phyloP scores from a whole-genome alignment of 1,139 yeast genomes.

The Hyphopichia wangnamkhiaoensis region DNA sequence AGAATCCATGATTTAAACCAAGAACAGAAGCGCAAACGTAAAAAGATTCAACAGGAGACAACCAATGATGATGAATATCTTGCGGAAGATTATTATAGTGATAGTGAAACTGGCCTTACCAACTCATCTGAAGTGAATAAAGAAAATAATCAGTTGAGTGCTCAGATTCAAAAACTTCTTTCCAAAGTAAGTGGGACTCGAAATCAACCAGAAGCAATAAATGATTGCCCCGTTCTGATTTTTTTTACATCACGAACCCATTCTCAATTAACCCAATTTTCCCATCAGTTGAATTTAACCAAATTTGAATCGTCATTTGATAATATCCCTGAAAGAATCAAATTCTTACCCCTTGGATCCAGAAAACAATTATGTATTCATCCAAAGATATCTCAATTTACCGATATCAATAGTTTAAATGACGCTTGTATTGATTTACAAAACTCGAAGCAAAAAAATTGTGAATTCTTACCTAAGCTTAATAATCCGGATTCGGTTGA shows the following conservation, averaged over 20 bases:
- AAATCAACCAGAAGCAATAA: constrained; percentile 33
- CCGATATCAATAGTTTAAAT: constrained; percentile 60
- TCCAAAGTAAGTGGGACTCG: constrained; percentile 22
- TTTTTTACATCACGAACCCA: constrained; percentile 86
- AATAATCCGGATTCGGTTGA: constrained; percentile 28
- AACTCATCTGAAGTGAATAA: constrained; percentile 11
- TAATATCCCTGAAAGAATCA: constrained; percentile 42
- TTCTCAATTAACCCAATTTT: constrained; percentile 82
- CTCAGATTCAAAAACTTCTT: constrained; percentile 47
- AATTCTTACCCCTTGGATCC: constrained; percentile 73
- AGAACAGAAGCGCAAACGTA: constrained; percentile 8
- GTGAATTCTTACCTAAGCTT: constrained; percentile 51
- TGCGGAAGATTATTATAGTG: constrained; percentile 45
- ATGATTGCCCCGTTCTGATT: constrained; percentile 47
- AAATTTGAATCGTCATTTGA: constrained; percentile 62
- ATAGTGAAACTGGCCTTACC: constrained; percentile 20
- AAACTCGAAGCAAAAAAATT: constrained; percentile 30
- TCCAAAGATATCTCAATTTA: constrained; percentile 52
- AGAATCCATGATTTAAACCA: constrained; percentile 8
- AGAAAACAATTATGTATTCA: constrained; percentile 85
- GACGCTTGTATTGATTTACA: constrained; percentile 83
- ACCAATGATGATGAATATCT: constrained; percentile 28
- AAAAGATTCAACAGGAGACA: constrained; percentile 1
- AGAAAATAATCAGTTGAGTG: constrained; percentile 30
- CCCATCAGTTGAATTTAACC: constrained; percentile 68